Percentiles rank a stretch among this genome's conserved stretches.
Evolutionary conservation across 148 eudicot species (phyloP).

Genomic region (Arbutus unedo): DNA sequence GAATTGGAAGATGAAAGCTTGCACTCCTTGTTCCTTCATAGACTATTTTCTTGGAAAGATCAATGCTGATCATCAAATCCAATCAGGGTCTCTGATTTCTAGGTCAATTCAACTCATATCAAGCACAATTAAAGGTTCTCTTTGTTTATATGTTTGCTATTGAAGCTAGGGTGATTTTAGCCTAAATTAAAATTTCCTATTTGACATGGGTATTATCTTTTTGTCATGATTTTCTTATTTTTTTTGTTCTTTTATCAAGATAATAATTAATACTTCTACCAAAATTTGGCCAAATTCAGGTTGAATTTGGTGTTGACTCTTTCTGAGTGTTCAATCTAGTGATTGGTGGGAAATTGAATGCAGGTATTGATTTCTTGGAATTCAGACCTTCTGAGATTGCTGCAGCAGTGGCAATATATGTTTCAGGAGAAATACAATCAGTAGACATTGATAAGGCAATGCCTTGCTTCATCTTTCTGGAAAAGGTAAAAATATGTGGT

Average conservation of each 20-base stretch:
- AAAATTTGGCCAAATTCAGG: too few species aligned
- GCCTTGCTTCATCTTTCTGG: constrained; percentile 40
- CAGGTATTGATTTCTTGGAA: constrained; percentile 83
- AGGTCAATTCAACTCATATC: constrained; percentile 61
- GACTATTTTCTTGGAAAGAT: constrained; percentile 49
- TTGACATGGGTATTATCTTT: too few species aligned
- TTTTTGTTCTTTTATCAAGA: too few species aligned
- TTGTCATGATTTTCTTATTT: too few species aligned
- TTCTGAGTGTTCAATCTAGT: constrained; percentile 15
- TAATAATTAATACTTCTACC: too few species aligned
- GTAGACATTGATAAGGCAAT: constrained; percentile 40
- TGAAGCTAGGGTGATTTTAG: neutral
- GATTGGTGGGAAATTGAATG: constrained; percentile 38
- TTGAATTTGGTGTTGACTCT: neutral
- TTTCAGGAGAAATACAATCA: constrained; percentile 41
- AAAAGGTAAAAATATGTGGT: constrained; percentile 44
- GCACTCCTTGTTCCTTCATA: constrained; percentile 72
- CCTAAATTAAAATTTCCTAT: too few species aligned
- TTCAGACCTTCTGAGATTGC: constrained; percentile 75
- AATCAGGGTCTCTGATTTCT: constrained; percentile 32
- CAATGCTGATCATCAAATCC: constrained; percentile 23
- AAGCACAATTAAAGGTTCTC: constrained; percentile 55
- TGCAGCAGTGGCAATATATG: constrained; percentile 59
- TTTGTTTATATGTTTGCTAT: neutral
- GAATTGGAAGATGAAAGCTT: constrained; percentile 70